A percentile compares a stretch with the other conserved stretches of the same genome.
These are phyloP conservation scores for Moniliophthora roreri DNA, from an alignment of 1,284 basidiomycete genomes.

Conservation along the genomic window DNA sequence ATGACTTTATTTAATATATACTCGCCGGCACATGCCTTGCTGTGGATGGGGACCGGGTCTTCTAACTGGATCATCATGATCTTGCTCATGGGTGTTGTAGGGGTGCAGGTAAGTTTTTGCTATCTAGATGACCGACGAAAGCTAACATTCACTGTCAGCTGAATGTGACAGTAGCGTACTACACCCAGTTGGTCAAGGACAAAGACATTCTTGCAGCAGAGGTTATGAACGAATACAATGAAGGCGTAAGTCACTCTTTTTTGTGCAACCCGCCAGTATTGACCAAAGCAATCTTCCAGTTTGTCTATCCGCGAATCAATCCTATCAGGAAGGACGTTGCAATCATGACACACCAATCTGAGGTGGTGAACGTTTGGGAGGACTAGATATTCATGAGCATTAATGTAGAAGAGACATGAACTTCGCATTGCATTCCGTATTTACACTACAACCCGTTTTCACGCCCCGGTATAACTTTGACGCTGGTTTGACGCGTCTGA, in stretches of 20 bases:
- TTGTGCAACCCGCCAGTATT: constrained; percentile 5
- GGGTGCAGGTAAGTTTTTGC: constrained; percentile 52
- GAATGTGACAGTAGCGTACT: constrained; percentile 52
- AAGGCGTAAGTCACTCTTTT: constrained; percentile 49
- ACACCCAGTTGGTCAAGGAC: constrained; percentile 70
- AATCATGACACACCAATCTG: constrained; percentile 84
- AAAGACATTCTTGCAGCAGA: constrained; percentile 74
- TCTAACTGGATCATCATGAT: constrained; percentile 75
- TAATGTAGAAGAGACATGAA: constrained; percentile 13
- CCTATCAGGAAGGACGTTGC: constrained; percentile 73
- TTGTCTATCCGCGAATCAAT: constrained; percentile 79
- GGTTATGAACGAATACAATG: constrained; percentile 85
- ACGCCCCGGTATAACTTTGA: too few relatives aligned
- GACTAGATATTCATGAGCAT: constrained; percentile 18
- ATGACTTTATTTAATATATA: constrained; percentile 70
- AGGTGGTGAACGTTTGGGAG: constrained; percentile 65
- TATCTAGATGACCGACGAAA: background rate
- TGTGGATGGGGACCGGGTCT: constrained; percentile 70
- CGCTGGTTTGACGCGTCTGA: background rate
- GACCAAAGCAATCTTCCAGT: constrained; percentile 41
- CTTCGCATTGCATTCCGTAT: too few relatives aligned
- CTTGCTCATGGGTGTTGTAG: constrained; percentile 61
- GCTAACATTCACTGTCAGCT: constrained; percentile 35
- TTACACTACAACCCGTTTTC: too few relatives aligned
- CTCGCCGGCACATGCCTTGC: constrained; percentile 70